Base-by-base conservation (phyloP, 495 filamentous ascomycete species). In the Hypoxylon lienhwacheense region DNA sequence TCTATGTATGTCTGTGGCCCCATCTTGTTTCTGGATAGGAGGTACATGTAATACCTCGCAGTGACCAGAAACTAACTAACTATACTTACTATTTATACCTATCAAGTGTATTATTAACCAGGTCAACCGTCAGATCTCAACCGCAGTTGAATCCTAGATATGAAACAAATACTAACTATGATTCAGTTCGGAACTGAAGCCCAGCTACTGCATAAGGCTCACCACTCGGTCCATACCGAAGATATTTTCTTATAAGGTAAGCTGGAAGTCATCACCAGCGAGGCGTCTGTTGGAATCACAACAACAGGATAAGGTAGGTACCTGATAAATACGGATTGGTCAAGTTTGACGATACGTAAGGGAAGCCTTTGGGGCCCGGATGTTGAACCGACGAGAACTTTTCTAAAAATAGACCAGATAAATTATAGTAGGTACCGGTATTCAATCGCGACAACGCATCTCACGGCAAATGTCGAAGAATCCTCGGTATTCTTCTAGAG, bases 121-220 rank as follows among this genome's bases (percentile, higher is more conserved):
- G n/a, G 29, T 46, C 36, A 52, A 10, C 15, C 3, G 17, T 35
- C 33, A 45, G 19, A 17, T 43, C 28, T 54, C 45, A 60, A 44
- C 50, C 56, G 49, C 49, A 47, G 39, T 32, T 21, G 19, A 39
- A 21, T 28, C 37, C 36, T 45, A 12, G 12, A 31, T 29, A 20
- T 41, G 49, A 45, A 20, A 53, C 32, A 33, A 45, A 19, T 32
- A 14, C 39, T 15, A 26, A 37, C 34, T 29, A 21, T 29, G 42
- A 48, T 53, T 43, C 29, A n/a, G 22, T 5, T 10, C 1, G 14
- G 6, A 21, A 41, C 37, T 25, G 7, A 26, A 26, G 24, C 24
- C 4, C 8, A 26, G 24, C 5, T 26, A 26, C 24, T 26, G 8
- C 24, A 8, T 26, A 26, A 33, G 20, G 31, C 32, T n/a, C 3